phyloP scores from a whole-genome alignment of 306 rosid genomes.

The Begonia peltatifolia region DNA sequence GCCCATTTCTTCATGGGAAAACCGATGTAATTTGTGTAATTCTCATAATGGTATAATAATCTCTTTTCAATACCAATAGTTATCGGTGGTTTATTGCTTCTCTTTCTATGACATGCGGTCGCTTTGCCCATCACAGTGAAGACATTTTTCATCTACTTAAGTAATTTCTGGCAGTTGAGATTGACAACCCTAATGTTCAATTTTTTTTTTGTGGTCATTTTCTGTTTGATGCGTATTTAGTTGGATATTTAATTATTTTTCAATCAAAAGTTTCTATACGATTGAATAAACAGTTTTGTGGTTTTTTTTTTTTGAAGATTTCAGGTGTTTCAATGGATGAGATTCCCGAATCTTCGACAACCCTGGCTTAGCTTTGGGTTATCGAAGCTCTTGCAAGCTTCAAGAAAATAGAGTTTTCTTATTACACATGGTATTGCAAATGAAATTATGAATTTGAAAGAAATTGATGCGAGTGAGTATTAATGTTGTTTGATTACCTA shows the following conservation, averaged over 20 bases:
- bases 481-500: neutral
- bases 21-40: no score
- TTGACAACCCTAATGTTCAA: neutral
- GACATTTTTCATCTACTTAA: no score
- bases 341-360: neutral
- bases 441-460: neutral
- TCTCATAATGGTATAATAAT: no score
- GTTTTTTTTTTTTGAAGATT: neutral
- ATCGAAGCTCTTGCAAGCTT: conserved; percentile 1
- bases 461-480: neutral
- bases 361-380: neutral
- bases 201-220: neutral
- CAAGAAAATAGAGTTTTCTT: neutral
- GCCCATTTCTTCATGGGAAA: no score
- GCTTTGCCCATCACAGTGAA: no score
- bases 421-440: neutral
- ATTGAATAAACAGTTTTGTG: neutral
- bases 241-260: neutral
- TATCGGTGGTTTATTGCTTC: no score
- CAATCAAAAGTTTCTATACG: neutral
- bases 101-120: no score
- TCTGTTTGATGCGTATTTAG: neutral
- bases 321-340: neutral
- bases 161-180: no score
- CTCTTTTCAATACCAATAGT: no score